A percentile compares a stretch with the other conserved stretches of the same genome.
Evolutionary conservation across 164 flowering plant species (phyloP).

Genomic region (Stephania cephalantha): DNA sequence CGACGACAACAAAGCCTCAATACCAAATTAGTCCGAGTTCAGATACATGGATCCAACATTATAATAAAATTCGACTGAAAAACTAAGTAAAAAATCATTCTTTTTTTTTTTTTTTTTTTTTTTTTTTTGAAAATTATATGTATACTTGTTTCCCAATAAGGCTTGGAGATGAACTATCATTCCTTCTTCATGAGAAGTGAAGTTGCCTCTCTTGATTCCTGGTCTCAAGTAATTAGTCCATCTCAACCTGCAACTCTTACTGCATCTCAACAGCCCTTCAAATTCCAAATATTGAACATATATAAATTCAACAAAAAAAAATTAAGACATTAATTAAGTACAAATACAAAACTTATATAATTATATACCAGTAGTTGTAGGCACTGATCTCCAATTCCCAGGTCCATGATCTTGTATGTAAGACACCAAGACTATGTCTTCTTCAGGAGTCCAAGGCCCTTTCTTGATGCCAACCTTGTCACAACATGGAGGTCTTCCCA

Average conservation of each 20-base stretch:
- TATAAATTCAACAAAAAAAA: not conserved
- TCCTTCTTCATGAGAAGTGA: slow-evolving; percentile 88
- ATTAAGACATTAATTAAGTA: not conserved
- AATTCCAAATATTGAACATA: not conserved
- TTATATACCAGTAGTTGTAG: slow-evolving; percentile 26
- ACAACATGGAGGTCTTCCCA: slow-evolving; percentile 82
- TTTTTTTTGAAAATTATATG: slow-evolving; percentile 1
- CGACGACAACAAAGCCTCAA: too few species aligned
- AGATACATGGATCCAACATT: too few species aligned
- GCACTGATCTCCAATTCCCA: slow-evolving; percentile 39
- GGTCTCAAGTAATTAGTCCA: slow-evolving; percentile 93
- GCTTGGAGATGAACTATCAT: slow-evolving; percentile 90
- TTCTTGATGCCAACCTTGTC: slow-evolving; percentile 81
- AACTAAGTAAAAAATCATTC: not conserved
- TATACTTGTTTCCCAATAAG: slow-evolving; percentile 75
- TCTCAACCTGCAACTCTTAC: slow-evolving; percentile 91
- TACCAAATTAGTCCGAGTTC: too few species aligned
- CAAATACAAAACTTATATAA: not conserved
- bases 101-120: too few species aligned
- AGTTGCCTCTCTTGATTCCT: slow-evolving; percentile 86
- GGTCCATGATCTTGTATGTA: slow-evolving; percentile 71
- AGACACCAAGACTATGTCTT: slow-evolving; percentile 39
- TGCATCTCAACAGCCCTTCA: slow-evolving; percentile 73
- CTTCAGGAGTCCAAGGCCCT: slow-evolving; percentile 98
- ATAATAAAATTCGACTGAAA: too few species aligned